Base-by-base conservation (phyloP, 768 basidiomycete species). In the Pulveroboletus sp. region DNA sequence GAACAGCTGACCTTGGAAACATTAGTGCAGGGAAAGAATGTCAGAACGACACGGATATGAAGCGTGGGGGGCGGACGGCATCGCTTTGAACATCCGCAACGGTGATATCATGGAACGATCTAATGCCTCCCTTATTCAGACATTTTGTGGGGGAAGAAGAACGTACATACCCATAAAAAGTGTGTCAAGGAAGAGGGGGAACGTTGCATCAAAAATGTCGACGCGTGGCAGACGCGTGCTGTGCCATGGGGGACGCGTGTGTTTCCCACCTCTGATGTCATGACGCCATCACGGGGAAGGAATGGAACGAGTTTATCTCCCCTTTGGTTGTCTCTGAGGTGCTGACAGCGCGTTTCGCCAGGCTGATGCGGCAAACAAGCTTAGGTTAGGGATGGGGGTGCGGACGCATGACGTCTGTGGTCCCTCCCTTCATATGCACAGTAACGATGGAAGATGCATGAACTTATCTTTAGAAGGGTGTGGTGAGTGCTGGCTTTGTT, bases 221-320 rank as follows among this genome's bases (percentile, higher is more conserved):
- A 35, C 50, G 55, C 57, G 52, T 65, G 63, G 57, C 43, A 23
- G 50, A 59, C 57, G 48, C 64, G 63, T 65, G 63, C 45, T 47
- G 52, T 64, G 56, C 58, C 63, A 52, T 64, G 58, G 63, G 53
- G 58, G 41, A 63, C 52, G 49, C 56, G 50, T 59, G 56, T 53
- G 40, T 53, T 40, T 45, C 24, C 35, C 40, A 44, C 36, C 49
- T 43, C 24, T 41, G 48, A 55, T 55, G 48, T 51, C 43, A 59
- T 66, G 53, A 50, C 50, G 50, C 45, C 52, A 58, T 55, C 21
- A 27, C 35, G 23, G 20, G 32, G 45, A 29, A 43, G 21, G 38
- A 38, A 25, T 33, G 32, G 43, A 40, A 13, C 23, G 29, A 32
- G 23, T 25, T 45, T 31, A 37, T 31, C 40, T 34, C 40, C 29